Conservation (phyloP, 441 rosid genomes). For the Francoa sonchifolia region DNA sequence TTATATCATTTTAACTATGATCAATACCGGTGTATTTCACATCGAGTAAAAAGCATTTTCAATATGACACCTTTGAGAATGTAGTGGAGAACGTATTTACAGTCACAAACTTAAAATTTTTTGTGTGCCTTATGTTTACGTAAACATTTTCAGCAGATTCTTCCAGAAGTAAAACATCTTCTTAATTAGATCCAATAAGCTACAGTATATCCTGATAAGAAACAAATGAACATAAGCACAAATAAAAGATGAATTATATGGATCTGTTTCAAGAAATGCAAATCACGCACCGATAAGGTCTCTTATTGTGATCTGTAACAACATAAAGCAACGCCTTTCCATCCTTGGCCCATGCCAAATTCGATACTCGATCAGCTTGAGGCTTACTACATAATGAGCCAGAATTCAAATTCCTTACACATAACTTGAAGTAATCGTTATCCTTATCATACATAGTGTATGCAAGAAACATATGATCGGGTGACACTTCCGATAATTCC, state of each 20-base stretch:
- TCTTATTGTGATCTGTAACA: conserved; percentile 67
- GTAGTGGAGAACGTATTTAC: conserved; percentile 58
- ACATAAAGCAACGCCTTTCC: conserved; percentile 85
- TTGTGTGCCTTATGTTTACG: conserved; percentile 63
- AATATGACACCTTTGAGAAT: conserved; percentile 54
- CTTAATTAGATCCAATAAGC: conserved; percentile 85
- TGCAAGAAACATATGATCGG: conserved; percentile 83
- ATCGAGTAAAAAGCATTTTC: conserved; percentile 2
- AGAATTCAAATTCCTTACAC: conserved; percentile 79
- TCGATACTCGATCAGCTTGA: conserved; percentile 72
- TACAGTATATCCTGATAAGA: conserved; percentile 57
- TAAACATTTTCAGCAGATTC: conserved; percentile 55
- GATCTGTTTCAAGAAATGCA: conserved; percentile 7
- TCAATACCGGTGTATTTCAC: neutral
- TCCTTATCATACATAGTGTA: conserved; percentile 96
- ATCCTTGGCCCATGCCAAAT: conserved; percentile 80
- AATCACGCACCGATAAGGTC: conserved; percentile 50
- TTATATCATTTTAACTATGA: conserved; percentile 12
- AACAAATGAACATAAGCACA: conserved; percentile 1
- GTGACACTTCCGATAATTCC: conserved; percentile 84
- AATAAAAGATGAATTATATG: conserved; percentile 7
- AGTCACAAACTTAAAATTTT: conserved; percentile 70
- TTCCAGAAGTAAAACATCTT: conserved; percentile 71
- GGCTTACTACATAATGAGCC: conserved; percentile 90
- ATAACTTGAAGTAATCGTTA: conserved; percentile 62